Conservation (phyloP, 2,329 filamentous ascomycete species). For the Chalaropsis ovoidea region DNA sequence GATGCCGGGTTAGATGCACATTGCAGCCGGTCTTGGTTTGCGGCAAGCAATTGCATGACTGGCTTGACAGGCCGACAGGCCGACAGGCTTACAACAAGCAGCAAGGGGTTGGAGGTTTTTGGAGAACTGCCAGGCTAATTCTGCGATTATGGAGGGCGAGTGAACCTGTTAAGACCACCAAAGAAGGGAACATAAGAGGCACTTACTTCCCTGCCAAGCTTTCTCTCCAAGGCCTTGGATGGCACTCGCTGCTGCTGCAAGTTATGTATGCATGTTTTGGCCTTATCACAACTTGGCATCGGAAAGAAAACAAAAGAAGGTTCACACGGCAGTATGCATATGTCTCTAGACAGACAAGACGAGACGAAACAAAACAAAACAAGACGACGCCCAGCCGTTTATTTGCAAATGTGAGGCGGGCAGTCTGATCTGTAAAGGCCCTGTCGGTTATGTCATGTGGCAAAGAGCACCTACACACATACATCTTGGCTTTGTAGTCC, state of each 20-base stretch:
- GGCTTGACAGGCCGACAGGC: too few species aligned
- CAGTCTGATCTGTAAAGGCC: not conserved
- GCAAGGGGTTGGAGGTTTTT: not conserved
- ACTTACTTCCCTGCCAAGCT: constrained; percentile 9
- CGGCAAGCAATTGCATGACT: not conserved
- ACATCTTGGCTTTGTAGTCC: not conserved
- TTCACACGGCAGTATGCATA: not conserved
- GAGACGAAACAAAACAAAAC: too few species aligned
- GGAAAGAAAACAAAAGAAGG: not conserved
- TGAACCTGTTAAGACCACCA: not conserved
- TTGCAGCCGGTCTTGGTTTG: not conserved
- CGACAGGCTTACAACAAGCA: not conserved
- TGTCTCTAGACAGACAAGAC: not conserved
- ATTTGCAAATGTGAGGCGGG: too few species aligned
- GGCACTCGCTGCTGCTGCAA: not conserved
- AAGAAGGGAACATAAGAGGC: not conserved
- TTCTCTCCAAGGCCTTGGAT: not conserved
- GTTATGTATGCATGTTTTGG: not conserved
- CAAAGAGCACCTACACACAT: not conserved
- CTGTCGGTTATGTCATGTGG: not conserved
- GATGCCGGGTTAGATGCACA: not conserved
- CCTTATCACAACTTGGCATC: not conserved
- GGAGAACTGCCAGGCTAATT: not conserved
- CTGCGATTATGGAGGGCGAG: not conserved
- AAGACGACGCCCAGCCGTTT: too few species aligned